Evolutionary conservation across 768 basidiomycete species (phyloP).

Genomic region (Termitomyces sp.): DNA sequence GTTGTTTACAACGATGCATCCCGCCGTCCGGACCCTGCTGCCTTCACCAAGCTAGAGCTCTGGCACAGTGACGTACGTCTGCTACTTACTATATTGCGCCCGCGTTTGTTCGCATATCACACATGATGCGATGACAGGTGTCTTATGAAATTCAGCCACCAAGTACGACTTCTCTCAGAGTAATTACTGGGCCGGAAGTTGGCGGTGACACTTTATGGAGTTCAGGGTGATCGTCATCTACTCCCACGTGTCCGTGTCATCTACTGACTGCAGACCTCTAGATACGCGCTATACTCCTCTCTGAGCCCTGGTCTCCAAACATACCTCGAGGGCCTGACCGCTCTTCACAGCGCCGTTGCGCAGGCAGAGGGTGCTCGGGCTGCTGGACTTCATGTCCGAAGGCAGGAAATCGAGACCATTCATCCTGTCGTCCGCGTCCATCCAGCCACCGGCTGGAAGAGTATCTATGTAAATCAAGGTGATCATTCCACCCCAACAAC

Average conservation of each 20-base stretch:
- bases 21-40: constrained; percentile 53
- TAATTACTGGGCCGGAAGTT: constrained; percentile 62
- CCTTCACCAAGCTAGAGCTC: constrained; percentile 70
- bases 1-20: constrained; percentile 70
- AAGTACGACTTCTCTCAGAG: constrained; percentile 68
- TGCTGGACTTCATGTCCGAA: constrained; percentile 64
- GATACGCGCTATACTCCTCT: constrained; percentile 81
- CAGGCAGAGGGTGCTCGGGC: constrained; percentile 74
- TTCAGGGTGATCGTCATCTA: constrained; percentile 48
- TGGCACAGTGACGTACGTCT: constrained; percentile 75
- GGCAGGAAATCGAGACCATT: constrained; percentile 60
- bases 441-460: constrained; percentile 83
- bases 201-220: constrained; percentile 83
- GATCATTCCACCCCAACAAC: not conserved
- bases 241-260: not conserved
- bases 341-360: constrained; percentile 71
- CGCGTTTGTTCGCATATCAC: not conserved
- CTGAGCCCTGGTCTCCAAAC: constrained; percentile 69
- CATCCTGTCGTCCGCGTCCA: constrained; percentile 84
- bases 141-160: constrained; percentile 84
- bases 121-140: constrained; percentile 24
- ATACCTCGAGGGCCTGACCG: constrained; percentile 69
- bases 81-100: not conserved
- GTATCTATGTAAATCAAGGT: constrained; percentile 77
- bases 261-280: constrained; percentile 18